phyloP scores from a whole-genome alignment of 2,329 filamentous ascomycete species.

The Juglanconis sp. region DNA sequence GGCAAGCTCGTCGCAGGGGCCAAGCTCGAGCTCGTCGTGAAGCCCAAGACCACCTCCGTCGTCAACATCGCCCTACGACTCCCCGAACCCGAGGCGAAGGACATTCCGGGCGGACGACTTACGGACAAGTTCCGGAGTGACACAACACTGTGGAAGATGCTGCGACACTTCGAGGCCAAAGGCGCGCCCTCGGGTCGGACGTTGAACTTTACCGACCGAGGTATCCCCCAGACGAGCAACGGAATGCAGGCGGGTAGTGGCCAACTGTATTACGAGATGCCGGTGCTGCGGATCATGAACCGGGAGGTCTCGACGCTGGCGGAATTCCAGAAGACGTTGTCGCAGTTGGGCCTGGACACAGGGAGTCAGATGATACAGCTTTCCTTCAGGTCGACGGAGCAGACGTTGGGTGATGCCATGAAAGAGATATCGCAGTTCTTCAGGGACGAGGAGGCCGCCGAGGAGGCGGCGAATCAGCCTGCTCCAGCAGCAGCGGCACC shows the following conservation, averaged over 20 bases:
- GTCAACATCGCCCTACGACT: constrained; percentile 88
- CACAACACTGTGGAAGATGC: constrained; percentile 81
- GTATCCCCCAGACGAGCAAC: constrained; percentile 60
- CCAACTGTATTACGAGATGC: constrained; percentile 83
- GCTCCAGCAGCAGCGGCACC: constrained; percentile 9
- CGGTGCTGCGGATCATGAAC: constrained; percentile 79
- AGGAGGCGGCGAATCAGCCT: constrained; percentile 17
- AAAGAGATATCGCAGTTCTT: constrained; percentile 75
- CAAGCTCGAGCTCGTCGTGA: constrained; percentile 86
- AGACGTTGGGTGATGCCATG: constrained; percentile 83
- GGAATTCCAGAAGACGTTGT: constrained; percentile 85
- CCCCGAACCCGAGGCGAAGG: constrained; percentile 65
- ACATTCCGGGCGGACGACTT: constrained; percentile 63
- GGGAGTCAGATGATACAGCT: constrained; percentile 78
- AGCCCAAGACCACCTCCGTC: constrained; percentile 78
- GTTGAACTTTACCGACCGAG: constrained; percentile 81
- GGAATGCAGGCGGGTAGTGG: constrained; percentile 60
- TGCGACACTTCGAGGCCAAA: constrained; percentile 85
- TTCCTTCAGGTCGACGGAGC: constrained; percentile 70
- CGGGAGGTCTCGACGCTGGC: constrained; percentile 72
- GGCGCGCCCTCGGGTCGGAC: constrained; percentile 57
- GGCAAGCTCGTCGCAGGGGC: constrained; percentile 75
- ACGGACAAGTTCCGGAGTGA: constrained; percentile 85
- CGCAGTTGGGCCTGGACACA: constrained; percentile 80
- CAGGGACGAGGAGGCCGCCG: constrained; percentile 42